Evolutionary conservation across 2,329 filamentous ascomycete species (phyloP).

Genomic region (Pyricularia sp.): DNA sequence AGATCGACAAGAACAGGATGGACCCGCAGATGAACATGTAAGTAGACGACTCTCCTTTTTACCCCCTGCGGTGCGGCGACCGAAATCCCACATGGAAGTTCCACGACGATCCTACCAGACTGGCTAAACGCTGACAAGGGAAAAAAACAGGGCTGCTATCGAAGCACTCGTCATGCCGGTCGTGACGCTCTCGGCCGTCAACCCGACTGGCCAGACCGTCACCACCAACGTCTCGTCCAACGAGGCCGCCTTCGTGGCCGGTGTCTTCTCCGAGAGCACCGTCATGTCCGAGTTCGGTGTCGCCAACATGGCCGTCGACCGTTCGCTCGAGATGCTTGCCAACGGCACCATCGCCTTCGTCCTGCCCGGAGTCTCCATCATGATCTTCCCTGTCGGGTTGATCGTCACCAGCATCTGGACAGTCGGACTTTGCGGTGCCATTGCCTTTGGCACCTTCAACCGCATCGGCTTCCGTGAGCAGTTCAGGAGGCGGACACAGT

Average conservation of each 20-base stretch:
- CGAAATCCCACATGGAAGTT: not conserved
- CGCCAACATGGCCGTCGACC: slow-evolving; percentile 40
- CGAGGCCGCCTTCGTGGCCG: slow-evolving; percentile 62
- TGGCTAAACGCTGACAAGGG: not conserved
- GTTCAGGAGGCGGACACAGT: slow-evolving; percentile 43
- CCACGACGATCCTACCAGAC: not conserved
- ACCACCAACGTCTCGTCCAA: slow-evolving; percentile 58
- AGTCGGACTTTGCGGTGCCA: slow-evolving; percentile 35
- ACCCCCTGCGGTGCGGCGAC: not conserved
- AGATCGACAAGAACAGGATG: slow-evolving; percentile 52
- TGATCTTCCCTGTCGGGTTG: slow-evolving; percentile 63
- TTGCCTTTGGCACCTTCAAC: slow-evolving; percentile 55
- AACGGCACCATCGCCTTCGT: slow-evolving; percentile 55
- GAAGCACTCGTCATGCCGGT: slow-evolving; percentile 57
- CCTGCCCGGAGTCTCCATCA: slow-evolving; percentile 57
- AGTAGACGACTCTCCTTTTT: slow-evolving; percentile 21
- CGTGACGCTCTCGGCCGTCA: slow-evolving; percentile 56
- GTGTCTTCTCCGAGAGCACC: slow-evolving; percentile 54
- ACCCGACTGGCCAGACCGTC: slow-evolving; percentile 39
- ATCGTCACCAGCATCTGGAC: slow-evolving; percentile 56
- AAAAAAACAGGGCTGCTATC: slow-evolving; percentile 38
- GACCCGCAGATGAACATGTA: slow-evolving; percentile 49
- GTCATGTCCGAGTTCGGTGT: slow-evolving; percentile 39
- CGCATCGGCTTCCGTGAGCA: slow-evolving; percentile 57
- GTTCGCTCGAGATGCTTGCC: slow-evolving; percentile 31